Conservation (phyloP, 106 monocot species). For the Dendrobium chrysotoxum region DNA sequence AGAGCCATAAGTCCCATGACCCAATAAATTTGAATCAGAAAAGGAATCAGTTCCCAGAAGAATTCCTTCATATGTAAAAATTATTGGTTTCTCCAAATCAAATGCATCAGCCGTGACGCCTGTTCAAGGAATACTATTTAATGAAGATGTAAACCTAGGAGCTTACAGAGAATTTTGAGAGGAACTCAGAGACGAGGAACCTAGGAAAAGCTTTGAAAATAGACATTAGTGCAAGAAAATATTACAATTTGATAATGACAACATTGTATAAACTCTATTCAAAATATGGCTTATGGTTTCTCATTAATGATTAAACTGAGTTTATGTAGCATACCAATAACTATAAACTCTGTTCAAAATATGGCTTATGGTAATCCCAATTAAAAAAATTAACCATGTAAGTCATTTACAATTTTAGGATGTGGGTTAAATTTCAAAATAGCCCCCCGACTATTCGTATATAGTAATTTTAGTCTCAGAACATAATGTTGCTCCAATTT, state of each 20-base stretch:
- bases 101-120: conserved; percentile 68
- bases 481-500: too few relatives aligned
- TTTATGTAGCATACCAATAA: too few relatives aligned
- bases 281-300: not conserved
- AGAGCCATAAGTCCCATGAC: conserved; percentile 93
- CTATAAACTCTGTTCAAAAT: not conserved
- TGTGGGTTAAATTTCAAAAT: too few relatives aligned
- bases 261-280: not conserved
- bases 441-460: too few relatives aligned
- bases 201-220: not conserved
- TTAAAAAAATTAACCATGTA: not conserved
- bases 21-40: conserved; percentile 89
- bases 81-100: conserved; percentile 86
- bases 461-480: too few relatives aligned
- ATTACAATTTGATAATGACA: not conserved
- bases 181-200: not conserved
- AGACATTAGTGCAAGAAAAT: not conserved
- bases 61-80: conserved; percentile 80
- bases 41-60: conserved; percentile 67
- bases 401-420: too few relatives aligned
- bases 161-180: not conserved
- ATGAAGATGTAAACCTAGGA: not conserved
- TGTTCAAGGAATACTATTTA: conserved; percentile 19
- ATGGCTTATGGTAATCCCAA: not conserved
- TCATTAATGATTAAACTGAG: not conserved